Evolutionary conservation across 306 rosid genomes (phyloP).

Genomic region (Cucumis melo): DNA sequence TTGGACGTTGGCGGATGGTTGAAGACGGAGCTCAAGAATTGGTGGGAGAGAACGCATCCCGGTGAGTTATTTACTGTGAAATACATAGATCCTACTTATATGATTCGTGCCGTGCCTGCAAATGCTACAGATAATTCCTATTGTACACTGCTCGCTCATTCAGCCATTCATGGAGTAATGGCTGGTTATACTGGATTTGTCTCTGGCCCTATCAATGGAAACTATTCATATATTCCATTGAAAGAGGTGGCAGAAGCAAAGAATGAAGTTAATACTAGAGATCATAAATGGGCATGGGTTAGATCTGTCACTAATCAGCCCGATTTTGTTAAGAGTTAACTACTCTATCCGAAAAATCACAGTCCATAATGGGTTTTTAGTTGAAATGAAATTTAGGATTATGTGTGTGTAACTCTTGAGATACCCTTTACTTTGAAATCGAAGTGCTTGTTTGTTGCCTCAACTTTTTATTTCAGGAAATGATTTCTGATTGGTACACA

Average conservation of each 20-base stretch:
- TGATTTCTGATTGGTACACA: not conserved
- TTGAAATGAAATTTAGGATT: not conserved
- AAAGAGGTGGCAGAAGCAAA: constrained; percentile 58
- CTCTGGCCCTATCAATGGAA: constrained; percentile 56
- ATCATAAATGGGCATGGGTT: constrained; percentile 90
- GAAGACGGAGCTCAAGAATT: constrained; percentile 62
- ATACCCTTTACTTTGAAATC: not conserved
- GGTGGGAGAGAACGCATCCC: constrained; percentile 60
- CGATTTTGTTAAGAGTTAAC: constrained; percentile 35
- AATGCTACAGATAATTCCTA: constrained; percentile 61
- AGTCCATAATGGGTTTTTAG: not conserved
- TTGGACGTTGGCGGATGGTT: constrained; percentile 73
- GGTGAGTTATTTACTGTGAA: constrained; percentile 47
- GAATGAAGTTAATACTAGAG: constrained; percentile 41
- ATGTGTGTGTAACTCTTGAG: not conserved
- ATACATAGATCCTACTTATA: constrained; percentile 83
- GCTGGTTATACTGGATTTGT: constrained; percentile 85
- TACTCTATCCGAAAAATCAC: not conserved
- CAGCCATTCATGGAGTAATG: constrained; percentile 79
- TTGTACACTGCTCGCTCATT: constrained; percentile 76
- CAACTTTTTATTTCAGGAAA: not conserved
- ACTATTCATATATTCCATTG: constrained; percentile 65
- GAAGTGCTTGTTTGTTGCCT: not conserved
- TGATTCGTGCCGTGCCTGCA: constrained; percentile 83
- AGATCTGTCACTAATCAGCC: constrained; percentile 82